phyloP scores from a whole-genome alignment of 2,329 filamentous ascomycete species.

The Hymenoscyphus scutula region DNA sequence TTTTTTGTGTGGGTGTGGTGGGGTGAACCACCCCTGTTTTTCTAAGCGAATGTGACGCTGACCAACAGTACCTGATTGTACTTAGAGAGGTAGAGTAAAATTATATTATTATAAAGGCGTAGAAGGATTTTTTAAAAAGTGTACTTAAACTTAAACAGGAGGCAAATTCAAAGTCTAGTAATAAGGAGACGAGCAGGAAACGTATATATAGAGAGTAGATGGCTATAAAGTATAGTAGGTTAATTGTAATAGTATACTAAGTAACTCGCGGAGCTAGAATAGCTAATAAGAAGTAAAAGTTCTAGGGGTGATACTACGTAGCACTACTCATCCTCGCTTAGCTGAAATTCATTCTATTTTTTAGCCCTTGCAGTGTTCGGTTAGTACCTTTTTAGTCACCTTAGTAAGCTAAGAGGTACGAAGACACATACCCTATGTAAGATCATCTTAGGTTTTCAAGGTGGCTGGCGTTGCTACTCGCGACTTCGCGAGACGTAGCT shows the following conservation, averaged over 20 bases:
- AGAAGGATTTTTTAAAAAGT: conserved; percentile 4
- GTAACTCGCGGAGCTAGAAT: neutral
- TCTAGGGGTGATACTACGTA: neutral
- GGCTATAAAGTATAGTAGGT: neutral
- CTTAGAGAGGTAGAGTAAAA: conserved; percentile 1
- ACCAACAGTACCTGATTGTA: no score
- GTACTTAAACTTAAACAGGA: neutral
- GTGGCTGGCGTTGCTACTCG: conserved; percentile 1
- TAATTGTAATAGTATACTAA: neutral
- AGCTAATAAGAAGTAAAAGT: neutral
- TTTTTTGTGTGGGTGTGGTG: no score
- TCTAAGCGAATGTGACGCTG: no score
- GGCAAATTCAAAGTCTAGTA: neutral
- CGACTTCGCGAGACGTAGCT: conserved; percentile 3
- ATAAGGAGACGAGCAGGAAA: neutral
- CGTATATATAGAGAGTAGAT: conserved; percentile 1
- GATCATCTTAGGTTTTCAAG: neutral
- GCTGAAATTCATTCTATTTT: conserved; percentile 4
- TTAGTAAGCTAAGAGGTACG: neutral
- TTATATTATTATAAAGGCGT: conserved; percentile 3
- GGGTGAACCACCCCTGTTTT: no score
- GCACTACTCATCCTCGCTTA: neutral
- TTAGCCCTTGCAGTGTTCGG: conserved; percentile 2
- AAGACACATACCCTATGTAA: conserved; percentile 1
- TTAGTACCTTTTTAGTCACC: neutral